Conservation (phyloP, 2,329 filamentous ascomycete species). For the Furcasterigmium furcatum region DNA sequence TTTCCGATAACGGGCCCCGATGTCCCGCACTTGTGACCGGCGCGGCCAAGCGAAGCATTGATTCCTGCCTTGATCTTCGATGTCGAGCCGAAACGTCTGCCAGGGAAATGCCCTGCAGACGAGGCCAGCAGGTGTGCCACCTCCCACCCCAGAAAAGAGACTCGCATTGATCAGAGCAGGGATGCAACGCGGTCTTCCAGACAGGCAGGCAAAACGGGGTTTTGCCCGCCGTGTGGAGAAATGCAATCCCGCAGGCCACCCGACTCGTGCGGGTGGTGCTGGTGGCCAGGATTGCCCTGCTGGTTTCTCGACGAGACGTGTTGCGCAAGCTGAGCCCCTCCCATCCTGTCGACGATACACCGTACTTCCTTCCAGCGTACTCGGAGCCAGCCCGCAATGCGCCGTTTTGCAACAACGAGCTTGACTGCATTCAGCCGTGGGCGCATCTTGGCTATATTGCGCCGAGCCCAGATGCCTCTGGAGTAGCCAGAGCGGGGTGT, state of each 20-base stretch:
- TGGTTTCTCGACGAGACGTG: too few species aligned
- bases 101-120: not conserved
- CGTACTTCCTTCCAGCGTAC: too few species aligned
- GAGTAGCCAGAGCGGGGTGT: too few species aligned
- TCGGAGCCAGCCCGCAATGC: not conserved
- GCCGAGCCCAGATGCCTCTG: not conserved
- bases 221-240: slow-evolving; percentile 3
- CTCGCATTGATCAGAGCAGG: slow-evolving; percentile 4
- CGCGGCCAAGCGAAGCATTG: not conserved
- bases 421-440: not conserved
- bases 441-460: slow-evolving; percentile 1
- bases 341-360: too few species aligned
- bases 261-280: too few species aligned
- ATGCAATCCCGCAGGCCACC: not conserved
- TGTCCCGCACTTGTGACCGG: too few species aligned
- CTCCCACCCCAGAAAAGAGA: not conserved
- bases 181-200: not conserved
- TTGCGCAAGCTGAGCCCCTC: not conserved
- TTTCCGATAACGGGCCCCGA: too few species aligned
- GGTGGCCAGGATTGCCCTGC: too few species aligned
- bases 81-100: not conserved
- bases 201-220: not conserved
- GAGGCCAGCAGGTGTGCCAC: not conserved
- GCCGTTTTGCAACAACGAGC: not conserved
- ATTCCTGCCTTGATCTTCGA: not conserved